These are phyloP conservation scores for Coniochaeta hoffmannii DNA, from an alignment of 2,329 filamentous ascomycete species.

Conservation along the genomic window DNA sequence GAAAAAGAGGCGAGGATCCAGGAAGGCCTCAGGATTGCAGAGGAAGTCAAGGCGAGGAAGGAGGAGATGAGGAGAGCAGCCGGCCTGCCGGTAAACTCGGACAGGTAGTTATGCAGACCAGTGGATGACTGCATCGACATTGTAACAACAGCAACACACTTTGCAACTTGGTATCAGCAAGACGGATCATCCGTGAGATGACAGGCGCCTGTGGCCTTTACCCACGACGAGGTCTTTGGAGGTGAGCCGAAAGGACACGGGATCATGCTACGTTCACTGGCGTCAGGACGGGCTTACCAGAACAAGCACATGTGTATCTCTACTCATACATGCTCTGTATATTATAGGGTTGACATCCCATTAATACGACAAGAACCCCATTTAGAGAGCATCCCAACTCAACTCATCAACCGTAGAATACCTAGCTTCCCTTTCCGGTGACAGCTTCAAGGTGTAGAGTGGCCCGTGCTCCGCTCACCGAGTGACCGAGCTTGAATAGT, in stretches of 20 bases:
- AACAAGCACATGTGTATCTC: too few species aligned
- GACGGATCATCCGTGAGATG: too few species aligned
- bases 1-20: constrained; percentile 28
- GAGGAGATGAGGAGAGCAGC: constrained; percentile 43
- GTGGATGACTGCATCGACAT: neutral
- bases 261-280: too few species aligned
- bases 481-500: neutral
- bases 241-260: too few species aligned
- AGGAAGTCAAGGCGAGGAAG: constrained; percentile 34
- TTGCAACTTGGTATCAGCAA: too few species aligned
- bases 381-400: too few species aligned
- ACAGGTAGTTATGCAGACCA: constrained; percentile 3
- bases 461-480: neutral
- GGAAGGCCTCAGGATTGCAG: constrained; percentile 27
- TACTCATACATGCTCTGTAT: too few species aligned
- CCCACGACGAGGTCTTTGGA: too few species aligned
- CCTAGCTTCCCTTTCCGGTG: neutral
- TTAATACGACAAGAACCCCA: neutral
- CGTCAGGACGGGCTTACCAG: too few species aligned
- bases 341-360: too few species aligned
- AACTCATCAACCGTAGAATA: neutral
- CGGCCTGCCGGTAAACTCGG: constrained; percentile 29
- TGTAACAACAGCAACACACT: too few species aligned
- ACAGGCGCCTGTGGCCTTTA: too few species aligned
- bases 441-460: neutral